Percentiles rank a stretch among this genome's conserved stretches.
These are phyloP conservation scores for Epicoccum nigrum DNA, from an alignment of 2,329 filamentous ascomycete genomes.

Conservation along the genomic window DNA sequence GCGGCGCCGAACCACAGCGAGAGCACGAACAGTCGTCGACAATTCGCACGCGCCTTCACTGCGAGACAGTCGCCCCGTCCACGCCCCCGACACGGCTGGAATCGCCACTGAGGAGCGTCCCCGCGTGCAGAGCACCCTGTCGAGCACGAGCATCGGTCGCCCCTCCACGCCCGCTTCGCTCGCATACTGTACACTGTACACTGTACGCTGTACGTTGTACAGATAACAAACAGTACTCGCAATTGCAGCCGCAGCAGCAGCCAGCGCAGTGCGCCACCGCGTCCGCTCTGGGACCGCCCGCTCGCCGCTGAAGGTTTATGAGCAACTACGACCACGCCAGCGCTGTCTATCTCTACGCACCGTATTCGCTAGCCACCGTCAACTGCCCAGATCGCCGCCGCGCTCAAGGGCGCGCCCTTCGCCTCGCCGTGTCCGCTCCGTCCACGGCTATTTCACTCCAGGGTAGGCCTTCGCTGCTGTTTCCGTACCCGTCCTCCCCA, in stretches of 20 bases:
- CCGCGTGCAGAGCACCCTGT: constrained; percentile 1
- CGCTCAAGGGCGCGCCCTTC: constrained; percentile 16
- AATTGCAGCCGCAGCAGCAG: too few species aligned
- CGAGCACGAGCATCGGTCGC: constrained; percentile 13
- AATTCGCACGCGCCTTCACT: constrained; percentile 14
- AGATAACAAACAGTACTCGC: too few species aligned
- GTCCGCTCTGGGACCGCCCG: constrained; percentile 13
- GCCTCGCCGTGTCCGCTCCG: constrained; percentile 7
- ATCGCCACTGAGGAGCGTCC: constrained; percentile 6
- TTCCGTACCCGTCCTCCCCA: constrained; percentile 15
- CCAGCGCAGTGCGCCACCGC: too few species aligned
- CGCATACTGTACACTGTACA: too few species aligned
- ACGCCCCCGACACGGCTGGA: constrained; percentile 4
- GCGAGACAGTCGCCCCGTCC: constrained; percentile 9
- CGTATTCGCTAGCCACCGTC: constrained; percentile 23
- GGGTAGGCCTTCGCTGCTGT: constrained; percentile 5
- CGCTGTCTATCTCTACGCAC: constrained; percentile 32
- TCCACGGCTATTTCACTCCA: constrained; percentile 2
- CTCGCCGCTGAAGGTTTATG: constrained; percentile 24
- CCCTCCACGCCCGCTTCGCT: constrained; percentile 25
- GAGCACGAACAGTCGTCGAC: constrained; percentile 19
- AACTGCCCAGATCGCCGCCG: constrained; percentile 23
- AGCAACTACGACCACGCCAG: constrained; percentile 33
- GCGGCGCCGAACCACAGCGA: constrained; percentile 27
- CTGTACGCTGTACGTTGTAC: too few species aligned